Evolutionary conservation across 2,329 filamentous ascomycete species (phyloP).

Genomic region (Fusarium irregulare): DNA sequence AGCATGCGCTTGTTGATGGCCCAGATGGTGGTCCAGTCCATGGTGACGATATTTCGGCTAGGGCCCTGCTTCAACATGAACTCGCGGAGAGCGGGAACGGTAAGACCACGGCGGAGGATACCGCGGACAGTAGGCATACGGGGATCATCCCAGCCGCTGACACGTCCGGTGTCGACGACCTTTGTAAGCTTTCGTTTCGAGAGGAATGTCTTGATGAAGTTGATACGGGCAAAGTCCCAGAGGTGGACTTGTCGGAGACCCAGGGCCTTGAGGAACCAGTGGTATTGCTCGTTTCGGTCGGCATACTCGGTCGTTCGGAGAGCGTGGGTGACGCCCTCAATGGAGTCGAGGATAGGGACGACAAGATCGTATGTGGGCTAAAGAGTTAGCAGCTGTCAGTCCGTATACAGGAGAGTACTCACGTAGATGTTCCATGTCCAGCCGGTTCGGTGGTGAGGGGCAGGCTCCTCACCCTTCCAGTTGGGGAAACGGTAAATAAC

Average conservation of each 20-base stretch:
- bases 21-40: slow-evolving; percentile 85
- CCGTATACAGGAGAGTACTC: too few species aligned
- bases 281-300: slow-evolving; percentile 86
- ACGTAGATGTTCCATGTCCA: slow-evolving; percentile 82
- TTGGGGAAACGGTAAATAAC: slow-evolving; percentile 95
- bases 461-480: slow-evolving; percentile 57
- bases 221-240: slow-evolving; percentile 87
- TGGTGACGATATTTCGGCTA: slow-evolving; percentile 83
- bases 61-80: slow-evolving; percentile 89
- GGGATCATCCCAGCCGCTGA: slow-evolving; percentile 88
- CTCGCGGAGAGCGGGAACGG: slow-evolving; percentile 80
- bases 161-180: slow-evolving; percentile 79
- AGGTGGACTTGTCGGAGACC: slow-evolving; percentile 81
- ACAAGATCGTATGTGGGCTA: slow-evolving; percentile 85
- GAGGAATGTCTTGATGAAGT: slow-evolving; percentile 84
- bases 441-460: slow-evolving; percentile 80
- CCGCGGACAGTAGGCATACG: slow-evolving; percentile 88
- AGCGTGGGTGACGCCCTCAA: slow-evolving; percentile 86
- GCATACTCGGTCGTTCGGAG: slow-evolving; percentile 88
- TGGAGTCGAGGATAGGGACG: slow-evolving; percentile 81
- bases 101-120: slow-evolving; percentile 82
- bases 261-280: slow-evolving; percentile 83
- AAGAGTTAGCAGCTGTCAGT: neutral
- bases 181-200: slow-evolving; percentile 90
- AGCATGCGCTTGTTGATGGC: slow-evolving; percentile 84